Conservation (phyloP, 129 eudicot species). For the Arctium minus region DNA sequence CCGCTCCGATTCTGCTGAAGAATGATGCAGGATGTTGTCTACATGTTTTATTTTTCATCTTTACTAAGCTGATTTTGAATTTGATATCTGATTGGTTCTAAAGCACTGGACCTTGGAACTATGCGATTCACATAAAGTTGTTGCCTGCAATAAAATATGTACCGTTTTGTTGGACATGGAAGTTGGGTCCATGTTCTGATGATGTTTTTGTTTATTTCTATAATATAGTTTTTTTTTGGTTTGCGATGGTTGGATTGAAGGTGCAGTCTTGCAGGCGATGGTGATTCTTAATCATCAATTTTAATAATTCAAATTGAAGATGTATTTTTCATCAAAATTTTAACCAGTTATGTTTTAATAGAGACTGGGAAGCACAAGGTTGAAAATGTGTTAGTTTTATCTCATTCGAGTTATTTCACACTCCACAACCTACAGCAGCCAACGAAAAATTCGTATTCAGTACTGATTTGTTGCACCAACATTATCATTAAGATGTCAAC, state of each 20-base stretch:
- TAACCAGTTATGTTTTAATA: background rate
- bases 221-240: background rate
- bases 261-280: background rate
- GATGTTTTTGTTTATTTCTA: background rate
- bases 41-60: background rate
- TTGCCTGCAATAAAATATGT: background rate
- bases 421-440: background rate
- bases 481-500: background rate
- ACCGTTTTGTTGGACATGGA: background rate
- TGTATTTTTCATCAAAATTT: background rate
- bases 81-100: background rate
- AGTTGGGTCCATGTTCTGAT: background rate
- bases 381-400: too few species aligned
- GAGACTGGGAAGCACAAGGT: background rate
- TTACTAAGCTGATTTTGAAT: background rate
- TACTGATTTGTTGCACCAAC: background rate
- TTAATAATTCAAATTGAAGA: background rate
- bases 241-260: background rate
- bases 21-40: conserved; percentile 20
- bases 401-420: background rate
- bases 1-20: conserved; percentile 59
- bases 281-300: background rate
- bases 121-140: background rate
- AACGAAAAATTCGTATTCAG: background rate
- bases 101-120: background rate